Percentiles rank a stretch among this genome's conserved stretches.
Conservation (phyloP, 441 rosid species). For the Croton setiger region DNA sequence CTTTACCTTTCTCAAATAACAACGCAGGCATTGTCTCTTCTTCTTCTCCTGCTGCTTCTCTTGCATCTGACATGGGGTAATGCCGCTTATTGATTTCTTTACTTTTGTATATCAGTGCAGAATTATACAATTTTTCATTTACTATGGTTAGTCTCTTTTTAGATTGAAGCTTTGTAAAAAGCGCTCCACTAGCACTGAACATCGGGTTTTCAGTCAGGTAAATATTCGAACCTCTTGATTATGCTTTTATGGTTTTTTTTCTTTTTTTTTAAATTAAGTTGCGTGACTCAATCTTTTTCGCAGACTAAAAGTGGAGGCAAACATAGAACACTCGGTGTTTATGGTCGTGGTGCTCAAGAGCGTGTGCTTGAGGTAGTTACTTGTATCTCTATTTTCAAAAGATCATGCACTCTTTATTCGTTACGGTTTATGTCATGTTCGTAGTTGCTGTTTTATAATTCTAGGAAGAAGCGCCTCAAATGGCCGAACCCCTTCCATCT, state of each 20-base stretch:
- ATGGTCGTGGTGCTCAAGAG: conserved; percentile 48
- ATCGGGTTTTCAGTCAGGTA: conserved; percentile 46
- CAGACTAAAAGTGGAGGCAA: conserved; percentile 38
- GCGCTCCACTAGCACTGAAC: conserved; percentile 23
- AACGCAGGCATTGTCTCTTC: conserved; percentile 9
- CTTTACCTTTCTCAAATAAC: conserved; percentile 19
- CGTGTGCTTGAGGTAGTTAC: conserved; percentile 56
- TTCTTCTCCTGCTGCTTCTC: conserved; percentile 21
- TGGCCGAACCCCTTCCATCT: conserved; percentile 35
- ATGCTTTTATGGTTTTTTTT: not conserved
- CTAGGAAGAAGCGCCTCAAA: conserved; percentile 54
- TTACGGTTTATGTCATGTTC: not conserved
- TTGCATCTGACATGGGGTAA: conserved; percentile 49
- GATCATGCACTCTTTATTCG: not conserved
- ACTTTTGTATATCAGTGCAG: no score
- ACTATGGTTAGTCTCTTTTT: conserved; percentile 14
- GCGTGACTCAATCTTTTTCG: not conserved
- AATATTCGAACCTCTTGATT: conserved; percentile 20
- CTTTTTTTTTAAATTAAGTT: not conserved
- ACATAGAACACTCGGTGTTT: conserved; percentile 30
- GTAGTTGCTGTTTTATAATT: conserved; percentile 14
- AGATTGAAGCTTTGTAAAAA: conserved; percentile 51
- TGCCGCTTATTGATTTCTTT: not conserved
- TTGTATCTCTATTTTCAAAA: not conserved
- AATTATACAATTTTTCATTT: conserved; percentile 3